A percentile compares a stretch with the other conserved stretches of the same genome.
Evolutionary conservation across 192 early-diverging fungal species (phyloP).

Genomic region (Mortierella hygrophila): DNA sequence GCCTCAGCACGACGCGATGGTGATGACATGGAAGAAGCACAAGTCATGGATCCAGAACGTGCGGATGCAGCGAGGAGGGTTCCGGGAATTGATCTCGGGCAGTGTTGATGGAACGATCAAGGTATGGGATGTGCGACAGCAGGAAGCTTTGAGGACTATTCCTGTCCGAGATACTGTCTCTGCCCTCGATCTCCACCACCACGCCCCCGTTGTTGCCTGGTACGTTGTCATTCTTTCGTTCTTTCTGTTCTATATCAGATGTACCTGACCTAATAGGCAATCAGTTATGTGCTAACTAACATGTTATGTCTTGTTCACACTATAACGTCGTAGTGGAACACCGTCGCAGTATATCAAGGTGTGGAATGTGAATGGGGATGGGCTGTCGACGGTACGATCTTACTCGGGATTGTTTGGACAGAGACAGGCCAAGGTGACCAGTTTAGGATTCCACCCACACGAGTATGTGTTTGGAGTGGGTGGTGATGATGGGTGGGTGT

Average conservation of each 20-base stretch:
- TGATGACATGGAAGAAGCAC: constrained; percentile 73
- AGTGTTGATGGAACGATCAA: constrained; percentile 69
- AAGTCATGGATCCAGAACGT: constrained; percentile 69
- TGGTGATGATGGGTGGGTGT: constrained; percentile 59
- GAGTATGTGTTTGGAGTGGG: constrained; percentile 68
- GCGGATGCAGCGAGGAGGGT: constrained; percentile 65
- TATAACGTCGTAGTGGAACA: constrained; percentile 34
- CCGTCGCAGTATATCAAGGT: constrained; percentile 65
- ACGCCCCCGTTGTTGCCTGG: constrained; percentile 71
- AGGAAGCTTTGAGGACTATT: constrained; percentile 59
- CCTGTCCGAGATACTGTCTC: constrained; percentile 50
- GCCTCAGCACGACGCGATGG: constrained; percentile 65
- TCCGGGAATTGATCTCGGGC: constrained; percentile 76
- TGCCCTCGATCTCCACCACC: constrained; percentile 71
- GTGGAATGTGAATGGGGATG: constrained; percentile 67
- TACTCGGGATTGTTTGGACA: constrained; percentile 71
- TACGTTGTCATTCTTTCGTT: constrained; percentile 35
- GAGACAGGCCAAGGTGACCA: constrained; percentile 62
- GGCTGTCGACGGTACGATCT: constrained; percentile 61
- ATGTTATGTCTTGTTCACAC: constrained; percentile 9
- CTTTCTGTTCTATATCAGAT: too few species aligned
- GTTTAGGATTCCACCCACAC: constrained; percentile 78
- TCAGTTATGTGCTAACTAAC: background rate
- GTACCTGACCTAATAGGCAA: background rate
- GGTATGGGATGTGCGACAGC: constrained; percentile 71